phyloP scores from a whole-genome alignment of 164 flowering plant species.

The Houttuynia cordata region DNA sequence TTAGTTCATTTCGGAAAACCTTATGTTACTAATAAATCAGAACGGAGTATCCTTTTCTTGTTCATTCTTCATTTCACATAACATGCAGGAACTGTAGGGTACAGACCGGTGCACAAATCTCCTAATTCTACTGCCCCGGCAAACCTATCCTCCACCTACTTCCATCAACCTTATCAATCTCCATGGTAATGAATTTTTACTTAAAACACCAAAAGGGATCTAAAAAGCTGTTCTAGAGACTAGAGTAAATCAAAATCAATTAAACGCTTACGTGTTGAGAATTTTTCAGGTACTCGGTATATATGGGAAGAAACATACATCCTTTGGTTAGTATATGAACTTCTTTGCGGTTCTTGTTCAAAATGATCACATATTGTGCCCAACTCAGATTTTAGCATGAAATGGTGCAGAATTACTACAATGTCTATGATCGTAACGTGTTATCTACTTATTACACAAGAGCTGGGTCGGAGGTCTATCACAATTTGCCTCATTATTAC shows the following conservation, averaged over 20 bases:
- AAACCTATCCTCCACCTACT: constrained; percentile 23
- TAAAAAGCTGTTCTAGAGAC: neutral
- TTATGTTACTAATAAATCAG: no score
- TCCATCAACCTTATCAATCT: constrained; percentile 35
- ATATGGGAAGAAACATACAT: constrained; percentile 41
- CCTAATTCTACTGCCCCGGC: constrained; percentile 29
- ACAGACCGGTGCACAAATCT: constrained; percentile 28
- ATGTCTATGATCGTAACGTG: constrained; percentile 42
- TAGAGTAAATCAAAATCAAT: neutral
- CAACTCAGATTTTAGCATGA: constrained; percentile 1
- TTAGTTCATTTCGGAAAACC: no score
- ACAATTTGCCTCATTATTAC: constrained; percentile 38
- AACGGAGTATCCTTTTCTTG: no score
- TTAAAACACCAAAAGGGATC: neutral
- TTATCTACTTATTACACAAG: constrained; percentile 32
- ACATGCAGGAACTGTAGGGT: constrained; percentile 28
- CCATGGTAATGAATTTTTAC: constrained; percentile 22
- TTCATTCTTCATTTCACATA: neutral
- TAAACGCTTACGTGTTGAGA: no score
- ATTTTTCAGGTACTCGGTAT: constrained; percentile 37
- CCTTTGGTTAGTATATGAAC: constrained; percentile 36
- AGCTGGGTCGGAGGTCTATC: constrained; percentile 26
- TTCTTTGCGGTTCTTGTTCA: neutral
- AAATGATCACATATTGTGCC: neutral
- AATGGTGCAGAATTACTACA: constrained; percentile 42